Conservation (phyloP, 257 asterid genomes). For the Solanum ossicruentum region DNA sequence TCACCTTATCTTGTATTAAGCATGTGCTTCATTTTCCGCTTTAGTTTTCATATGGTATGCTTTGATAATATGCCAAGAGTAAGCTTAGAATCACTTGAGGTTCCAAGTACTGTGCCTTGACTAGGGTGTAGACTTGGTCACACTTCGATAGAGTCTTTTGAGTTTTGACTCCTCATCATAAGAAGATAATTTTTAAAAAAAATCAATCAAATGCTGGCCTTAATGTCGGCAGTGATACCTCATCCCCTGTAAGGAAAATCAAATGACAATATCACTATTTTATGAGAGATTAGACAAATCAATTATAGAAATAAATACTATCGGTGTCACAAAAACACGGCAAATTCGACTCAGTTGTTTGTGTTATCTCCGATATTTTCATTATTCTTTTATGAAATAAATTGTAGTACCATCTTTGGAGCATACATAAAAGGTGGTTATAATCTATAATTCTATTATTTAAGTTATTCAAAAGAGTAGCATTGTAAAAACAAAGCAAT, state of each 20-base stretch:
- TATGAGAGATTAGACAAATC: neutral
- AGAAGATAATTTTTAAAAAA: neutral
- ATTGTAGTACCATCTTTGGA: neutral
- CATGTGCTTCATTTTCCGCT: too few species aligned
- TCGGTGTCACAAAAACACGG: neutral
- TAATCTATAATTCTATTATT: neutral
- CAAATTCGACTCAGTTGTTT: neutral
- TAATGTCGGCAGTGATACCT: constrained; percentile 36
- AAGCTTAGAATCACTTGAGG: too few species aligned
- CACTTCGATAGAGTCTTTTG: neutral
- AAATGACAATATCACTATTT: neutral
- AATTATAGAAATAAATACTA: neutral
- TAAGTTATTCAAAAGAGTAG: neutral
- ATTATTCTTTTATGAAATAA: neutral
- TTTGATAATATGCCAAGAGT: too few species aligned
- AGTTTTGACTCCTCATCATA: neutral
- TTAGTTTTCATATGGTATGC: too few species aligned
- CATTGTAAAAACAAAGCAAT: neutral
- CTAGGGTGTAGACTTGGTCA: neutral
- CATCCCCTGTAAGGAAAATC: constrained; percentile 65
- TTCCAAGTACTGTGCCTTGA: too few species aligned
- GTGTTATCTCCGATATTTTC: neutral
- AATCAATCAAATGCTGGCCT: neutral
- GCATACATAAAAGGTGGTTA: neutral
- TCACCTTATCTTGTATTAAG: too few species aligned